Percentiles rank a stretch among this genome's conserved stretches.
Evolutionary conservation across 257 asterid species (phyloP).

Genomic region (Thymus quinquecostatus): DNA sequence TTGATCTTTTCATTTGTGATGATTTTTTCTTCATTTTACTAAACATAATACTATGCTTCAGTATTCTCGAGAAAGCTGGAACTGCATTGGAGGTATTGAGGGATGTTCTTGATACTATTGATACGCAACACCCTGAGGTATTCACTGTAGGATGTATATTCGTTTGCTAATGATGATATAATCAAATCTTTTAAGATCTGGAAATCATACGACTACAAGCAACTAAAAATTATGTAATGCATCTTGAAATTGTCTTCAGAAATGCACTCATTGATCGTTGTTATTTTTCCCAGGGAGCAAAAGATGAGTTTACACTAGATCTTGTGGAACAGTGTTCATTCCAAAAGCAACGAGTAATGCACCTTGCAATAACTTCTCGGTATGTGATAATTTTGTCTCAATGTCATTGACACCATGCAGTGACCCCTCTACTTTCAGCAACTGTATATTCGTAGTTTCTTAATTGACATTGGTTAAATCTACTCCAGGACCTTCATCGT

Average conservation of each 20-base stretch:
- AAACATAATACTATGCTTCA: conserved; percentile 35
- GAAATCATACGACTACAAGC: not conserved
- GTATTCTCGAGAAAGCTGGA: conserved; percentile 87
- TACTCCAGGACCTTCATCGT: conserved; percentile 1
- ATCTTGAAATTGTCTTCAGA: conserved; percentile 19
- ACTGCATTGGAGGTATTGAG: conserved; percentile 87
- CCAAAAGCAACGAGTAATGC: conserved; percentile 84
- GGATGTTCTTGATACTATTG: conserved; percentile 82
- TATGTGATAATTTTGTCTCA: conserved; percentile 32
- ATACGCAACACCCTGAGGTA: conserved; percentile 82
- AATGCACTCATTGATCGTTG: conserved; percentile 6
- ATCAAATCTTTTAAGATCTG: not conserved
- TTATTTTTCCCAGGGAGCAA: conserved; percentile 67
- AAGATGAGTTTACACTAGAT: conserved; percentile 96
- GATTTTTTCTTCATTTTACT: conserved; percentile 23
- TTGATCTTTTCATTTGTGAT: not conserved
- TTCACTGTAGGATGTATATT: conserved; percentile 17
- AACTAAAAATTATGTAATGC: conserved; percentile 3
- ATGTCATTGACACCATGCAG: conserved; percentile 12
- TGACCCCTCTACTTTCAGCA: not conserved
- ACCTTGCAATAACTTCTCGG: conserved; percentile 87
- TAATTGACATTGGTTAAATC: not conserved
- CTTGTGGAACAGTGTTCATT: conserved; percentile 88
- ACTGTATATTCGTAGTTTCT: conserved; percentile 2
- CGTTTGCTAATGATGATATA: conserved; percentile 15